Evolutionary conservation across 2,329 filamentous ascomycete genomes (phyloP), one percentile per base, ranked within the genome.

Genomic region (Nemania diffusa): DNA sequence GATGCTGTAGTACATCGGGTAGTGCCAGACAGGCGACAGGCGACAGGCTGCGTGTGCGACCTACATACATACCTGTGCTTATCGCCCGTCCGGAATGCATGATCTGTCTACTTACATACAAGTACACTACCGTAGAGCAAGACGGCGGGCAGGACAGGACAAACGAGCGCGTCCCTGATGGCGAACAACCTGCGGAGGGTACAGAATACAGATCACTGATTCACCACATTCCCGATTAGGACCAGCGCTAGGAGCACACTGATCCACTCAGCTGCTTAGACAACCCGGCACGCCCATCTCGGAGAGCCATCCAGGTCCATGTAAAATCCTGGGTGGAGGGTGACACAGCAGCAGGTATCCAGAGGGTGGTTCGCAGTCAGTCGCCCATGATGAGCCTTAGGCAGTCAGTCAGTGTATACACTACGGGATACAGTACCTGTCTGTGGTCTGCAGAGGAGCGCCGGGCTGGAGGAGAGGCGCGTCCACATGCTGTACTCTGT

Each of bases 221-320:
- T 72, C 70, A 75, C 71, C 73, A 76, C 75, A 77, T 77, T 75
- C 75, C 75, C 72, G 75, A 77, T 76, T 76, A 71, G 72, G 74
- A 71, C 68, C 72, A 75, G 73, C 71, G 73, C 72, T 72, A 64
- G 70, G 73, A 73, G 72, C 55, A 69, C 72, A 69, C 70, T 72
- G 74, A 73, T 72, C 74, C 73, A 75, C 74, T 67, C 63, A 60
- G 60, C 60, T 65, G 58, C 62, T 59, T 69, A 58, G 56, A 69
- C 59, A 61, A 70, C 72, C 72, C 66, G 68, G 72, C 73, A 70
- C 70, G 64, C 73, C 74, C 74, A 74, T 64, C 64, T 67, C 64
- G 67, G 69, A 69, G 68, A 65, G 64, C 72, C 72, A 72, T 71
- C 71, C 64, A 68, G 40, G 64, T 40, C 60, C 64, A 64, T 69